Percentiles rank a stretch among this genome's conserved stretches.
These are phyloP conservation scores for Debaryomycetaceae sp. DNA, from an alignment of 1,139 yeast genomes.

Conservation along the genomic window DNA sequence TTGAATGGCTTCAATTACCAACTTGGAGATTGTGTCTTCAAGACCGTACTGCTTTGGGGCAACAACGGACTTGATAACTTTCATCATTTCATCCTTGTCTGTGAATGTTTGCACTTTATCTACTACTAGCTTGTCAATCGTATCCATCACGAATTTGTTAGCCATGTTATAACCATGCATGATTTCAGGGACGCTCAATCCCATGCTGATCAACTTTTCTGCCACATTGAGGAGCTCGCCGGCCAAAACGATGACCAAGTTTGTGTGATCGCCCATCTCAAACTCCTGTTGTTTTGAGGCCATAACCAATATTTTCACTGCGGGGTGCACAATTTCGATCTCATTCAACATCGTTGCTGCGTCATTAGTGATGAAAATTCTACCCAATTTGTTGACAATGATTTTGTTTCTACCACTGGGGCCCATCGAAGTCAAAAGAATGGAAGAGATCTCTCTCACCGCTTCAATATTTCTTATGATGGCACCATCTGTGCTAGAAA, in stretches of 20 bases:
- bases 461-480: constrained; percentile 90
- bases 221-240: constrained; percentile 85
- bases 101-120: constrained; percentile 59
- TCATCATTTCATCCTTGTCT: constrained; percentile 56
- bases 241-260: constrained; percentile 60
- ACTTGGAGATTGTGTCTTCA: constrained; percentile 70
- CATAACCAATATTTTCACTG: constrained; percentile 92
- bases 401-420: constrained; percentile 97
- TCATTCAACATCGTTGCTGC: constrained; percentile 96
- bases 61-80: constrained; percentile 82
- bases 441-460: constrained; percentile 85
- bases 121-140: constrained; percentile 63
- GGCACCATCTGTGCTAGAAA: constrained; percentile 91
- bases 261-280: constrained; percentile 59
- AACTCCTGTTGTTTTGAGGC: constrained; percentile 95
- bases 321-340: constrained; percentile 94
- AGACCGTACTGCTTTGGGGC: constrained; percentile 92
- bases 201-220: constrained; percentile 78
- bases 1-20: constrained; percentile 86
- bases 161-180: constrained; percentile 89
- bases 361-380: constrained; percentile 87
- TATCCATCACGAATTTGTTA: constrained; percentile 63
- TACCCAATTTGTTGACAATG: constrained; percentile 78
- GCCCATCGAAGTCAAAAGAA: constrained; percentile 93
- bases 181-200: constrained; percentile 85